Conservation (phyloP, 371 early-diverging fungal species). For the Mucor indicus region DNA sequence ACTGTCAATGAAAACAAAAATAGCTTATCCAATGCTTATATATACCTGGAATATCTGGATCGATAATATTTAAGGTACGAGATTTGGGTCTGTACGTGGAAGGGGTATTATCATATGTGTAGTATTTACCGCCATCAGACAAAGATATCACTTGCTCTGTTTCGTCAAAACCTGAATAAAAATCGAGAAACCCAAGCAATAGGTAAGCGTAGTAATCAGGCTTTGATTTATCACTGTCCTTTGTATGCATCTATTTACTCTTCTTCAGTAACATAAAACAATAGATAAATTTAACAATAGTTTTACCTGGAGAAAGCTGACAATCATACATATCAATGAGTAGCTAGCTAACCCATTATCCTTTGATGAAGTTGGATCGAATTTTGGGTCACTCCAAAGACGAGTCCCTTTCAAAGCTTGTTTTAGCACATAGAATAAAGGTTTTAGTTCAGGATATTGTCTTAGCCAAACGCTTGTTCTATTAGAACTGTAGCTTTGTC, state of each 20-base stretch:
- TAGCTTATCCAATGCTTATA: too few relatives aligned
- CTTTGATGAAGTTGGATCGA: conserved; percentile 18
- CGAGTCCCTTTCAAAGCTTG: conserved; percentile 10
- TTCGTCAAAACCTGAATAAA: conserved; percentile 14
- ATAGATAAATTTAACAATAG: too few relatives aligned
- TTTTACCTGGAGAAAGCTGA: conserved; percentile 24
- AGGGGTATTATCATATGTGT: neutral
- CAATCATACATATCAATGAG: conserved; percentile 25
- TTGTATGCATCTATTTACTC: too few relatives aligned
- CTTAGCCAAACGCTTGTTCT: conserved; percentile 17
- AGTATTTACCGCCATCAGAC: conserved; percentile 2
- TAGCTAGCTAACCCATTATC: conserved; percentile 20
- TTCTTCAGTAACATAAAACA: too few relatives aligned
- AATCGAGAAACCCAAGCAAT: conserved; percentile 14
- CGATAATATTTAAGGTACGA: conserved; percentile 13
- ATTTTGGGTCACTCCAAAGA: neutral
- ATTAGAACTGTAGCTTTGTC: conserved; percentile 13
- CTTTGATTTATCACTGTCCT: too few relatives aligned
- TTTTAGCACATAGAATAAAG: conserved; percentile 21
- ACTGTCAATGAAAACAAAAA: too few relatives aligned
- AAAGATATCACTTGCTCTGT: conserved; percentile 4
- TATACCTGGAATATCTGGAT: conserved; percentile 19
- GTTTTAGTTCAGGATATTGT: conserved; percentile 20
- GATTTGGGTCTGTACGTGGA: neutral
- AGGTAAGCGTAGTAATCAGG: conserved; percentile 10